Evolutionary conservation across 441 rosid species (phyloP), one percentile per base, ranked within the genome.

Genomic region (Adansonia gregorii): DNA sequence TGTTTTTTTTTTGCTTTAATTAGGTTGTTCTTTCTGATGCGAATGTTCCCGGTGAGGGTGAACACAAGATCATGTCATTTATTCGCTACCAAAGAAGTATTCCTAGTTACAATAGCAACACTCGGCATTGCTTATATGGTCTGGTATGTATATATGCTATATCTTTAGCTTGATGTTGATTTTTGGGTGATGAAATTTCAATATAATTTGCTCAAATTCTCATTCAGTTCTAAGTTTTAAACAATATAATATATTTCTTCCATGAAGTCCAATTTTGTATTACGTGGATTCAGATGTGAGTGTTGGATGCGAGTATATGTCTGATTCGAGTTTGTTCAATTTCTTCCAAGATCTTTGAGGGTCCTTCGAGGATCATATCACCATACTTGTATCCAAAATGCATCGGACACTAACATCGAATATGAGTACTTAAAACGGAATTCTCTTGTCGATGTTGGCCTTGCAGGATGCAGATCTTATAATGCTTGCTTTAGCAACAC

Each of bases 41-140:
- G 2, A 83, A 78, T 83, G 83, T 78, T 75, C 86, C 86, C 6
- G 85, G 85, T 60, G 85, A 82, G 20, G 83, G 83, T 1, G 79
- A 82, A 20, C 85, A 82, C 17, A 82, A 82, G 71, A 73, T 82
- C 14, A 79, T 82, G 83, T 72, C 68, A 2, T 82, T 49, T 35
- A 75, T 82, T 2, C 74, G 84, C 0, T 10, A 4, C 9, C 84
- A 78, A 20, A 60, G 75, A 3, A 43, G 7, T 17, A 35, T 78
- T 35, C 79, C 77, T 5, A 74, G 71, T 8, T 82, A 71, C 7
- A 22, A 82, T 59, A 54, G 56, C 14, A 78, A 78, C 48, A 78
- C 79, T 4, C 22, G 65, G 2, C 84, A 82, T 24, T 82, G 82
- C 74, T 43, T 82, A 5, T 78, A 82, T 72, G 84, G 82, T 10